Evolutionary conservation across 768 basidiomycete species (phyloP).

Genomic region (Collybia sordida): DNA sequence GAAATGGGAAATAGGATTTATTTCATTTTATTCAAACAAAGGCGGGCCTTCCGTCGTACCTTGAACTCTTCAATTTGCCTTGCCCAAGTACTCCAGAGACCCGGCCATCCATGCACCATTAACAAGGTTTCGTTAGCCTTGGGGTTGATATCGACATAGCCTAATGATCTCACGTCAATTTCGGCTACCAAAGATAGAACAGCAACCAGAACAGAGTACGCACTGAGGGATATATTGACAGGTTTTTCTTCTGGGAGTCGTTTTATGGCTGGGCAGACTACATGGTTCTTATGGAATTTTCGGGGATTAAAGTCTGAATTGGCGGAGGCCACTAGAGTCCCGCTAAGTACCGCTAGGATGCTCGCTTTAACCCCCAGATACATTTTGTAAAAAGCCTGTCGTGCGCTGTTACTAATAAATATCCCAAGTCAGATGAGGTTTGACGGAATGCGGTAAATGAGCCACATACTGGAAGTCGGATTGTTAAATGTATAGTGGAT

Average conservation of each 20-base stretch:
- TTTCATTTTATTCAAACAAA: not conserved
- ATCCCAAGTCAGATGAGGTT: too few species aligned
- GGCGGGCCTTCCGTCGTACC: constrained; percentile 28
- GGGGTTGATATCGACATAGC: constrained; percentile 66
- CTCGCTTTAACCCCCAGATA: not conserved
- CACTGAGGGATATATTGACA: constrained; percentile 47
- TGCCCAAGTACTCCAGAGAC: constrained; percentile 75
- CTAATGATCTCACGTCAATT: constrained; percentile 26
- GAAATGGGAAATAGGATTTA: not conserved
- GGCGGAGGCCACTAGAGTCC: not conserved
- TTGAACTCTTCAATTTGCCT: constrained; percentile 68
- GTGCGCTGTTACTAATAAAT: too few species aligned
- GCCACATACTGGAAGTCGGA: too few species aligned
- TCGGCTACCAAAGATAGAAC: too few species aligned
- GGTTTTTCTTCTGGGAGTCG: constrained; percentile 27
- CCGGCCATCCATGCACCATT: constrained; percentile 81
- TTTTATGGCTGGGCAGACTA: constrained; percentile 41
- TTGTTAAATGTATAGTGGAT: too few species aligned
- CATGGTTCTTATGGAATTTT: constrained; percentile 30
- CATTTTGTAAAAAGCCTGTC: too few species aligned
- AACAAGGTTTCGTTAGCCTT: constrained; percentile 49
- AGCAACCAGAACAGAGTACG: constrained; percentile 11
- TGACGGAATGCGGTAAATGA: too few species aligned
- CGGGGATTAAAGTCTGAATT: constrained; percentile 34
- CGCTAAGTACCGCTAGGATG: not conserved